A percentile compares a stretch with the other conserved stretches of the same genome.
These are phyloP conservation scores for Coleophoma crateriformis DNA, from an alignment of 2,329 filamentous ascomycete species.

Conservation along the genomic window DNA sequence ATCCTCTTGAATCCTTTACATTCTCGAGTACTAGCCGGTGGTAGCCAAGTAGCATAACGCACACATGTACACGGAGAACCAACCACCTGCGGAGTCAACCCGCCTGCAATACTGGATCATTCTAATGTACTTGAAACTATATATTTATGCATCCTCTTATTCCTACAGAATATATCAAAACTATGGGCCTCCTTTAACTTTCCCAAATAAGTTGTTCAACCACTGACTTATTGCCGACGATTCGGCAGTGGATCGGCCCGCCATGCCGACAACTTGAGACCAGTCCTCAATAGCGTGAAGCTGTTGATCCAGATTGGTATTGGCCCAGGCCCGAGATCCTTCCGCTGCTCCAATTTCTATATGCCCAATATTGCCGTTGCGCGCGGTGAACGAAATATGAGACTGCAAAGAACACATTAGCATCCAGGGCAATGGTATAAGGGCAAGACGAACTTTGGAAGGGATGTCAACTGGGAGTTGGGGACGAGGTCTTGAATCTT, in stretches of 20 bases:
- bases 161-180: too few relatives aligned
- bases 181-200: neutral
- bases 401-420: slow-evolving; percentile 3
- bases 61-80: too few relatives aligned
- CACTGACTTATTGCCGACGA: neutral
- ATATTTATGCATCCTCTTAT: too few relatives aligned
- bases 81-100: too few relatives aligned
- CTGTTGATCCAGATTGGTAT: neutral
- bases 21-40: too few relatives aligned
- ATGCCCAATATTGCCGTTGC: slow-evolving; percentile 13
- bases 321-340: neutral
- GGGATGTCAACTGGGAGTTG: slow-evolving; percentile 41
- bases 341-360: neutral
- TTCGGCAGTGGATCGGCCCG: neutral
- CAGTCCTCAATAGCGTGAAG: neutral
- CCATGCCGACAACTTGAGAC: neutral
- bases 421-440: neutral
- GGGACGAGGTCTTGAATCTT: slow-evolving; percentile 46
- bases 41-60: too few relatives aligned
- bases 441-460: slow-evolving; percentile 32
- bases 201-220: neutral
- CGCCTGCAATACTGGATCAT: too few relatives aligned
- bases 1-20: too few relatives aligned
- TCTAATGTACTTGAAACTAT: too few relatives aligned
- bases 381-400: slow-evolving; percentile 11